Percentiles rank a stretch among this genome's conserved stretches.
Conservation (phyloP, 768 basidiomycete species). For the Aureoboletus auriporus region DNA sequence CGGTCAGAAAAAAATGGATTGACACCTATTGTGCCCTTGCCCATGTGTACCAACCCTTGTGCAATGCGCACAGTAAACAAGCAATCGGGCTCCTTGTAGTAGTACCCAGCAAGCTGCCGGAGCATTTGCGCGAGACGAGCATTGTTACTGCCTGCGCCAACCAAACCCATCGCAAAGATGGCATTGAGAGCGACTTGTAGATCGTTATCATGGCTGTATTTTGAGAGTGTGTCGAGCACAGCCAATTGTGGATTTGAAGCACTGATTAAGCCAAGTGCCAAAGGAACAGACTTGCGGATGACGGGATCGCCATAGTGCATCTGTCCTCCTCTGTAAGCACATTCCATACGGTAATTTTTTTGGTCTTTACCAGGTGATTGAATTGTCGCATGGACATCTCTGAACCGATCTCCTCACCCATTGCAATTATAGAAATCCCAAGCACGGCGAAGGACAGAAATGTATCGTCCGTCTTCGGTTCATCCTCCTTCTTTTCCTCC, state of each 20-base stretch:
- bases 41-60: slow-evolving; percentile 98
- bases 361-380: slow-evolving; percentile 79
- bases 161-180: slow-evolving; percentile 97
- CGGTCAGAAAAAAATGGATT: slow-evolving; percentile 97
- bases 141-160: slow-evolving; percentile 98
- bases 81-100: slow-evolving; percentile 95
- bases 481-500: slow-evolving; percentile 58
- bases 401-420: slow-evolving; percentile 97
- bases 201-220: slow-evolving; percentile 98
- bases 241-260: slow-evolving; percentile 93
- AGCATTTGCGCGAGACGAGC: slow-evolving; percentile 97
- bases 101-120: slow-evolving; percentile 94
- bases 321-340: slow-evolving; percentile 39
- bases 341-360: not conserved
- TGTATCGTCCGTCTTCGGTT: slow-evolving; percentile 59
- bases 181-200: slow-evolving; percentile 95
- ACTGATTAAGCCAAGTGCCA: slow-evolving; percentile 92
- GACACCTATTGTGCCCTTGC: slow-evolving; percentile 95
- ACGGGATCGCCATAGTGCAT: slow-evolving; percentile 98
- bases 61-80: slow-evolving; percentile 95
- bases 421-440: slow-evolving; percentile 90
- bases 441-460: slow-evolving; percentile 92
- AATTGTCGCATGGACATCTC: slow-evolving; percentile 98
- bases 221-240: slow-evolving; percentile 94
- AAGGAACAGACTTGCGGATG: slow-evolving; percentile 89